These are phyloP conservation scores for Trifolium subterraneum DNA, from an alignment of 306 rosid genomes.

Conservation along the genomic window DNA sequence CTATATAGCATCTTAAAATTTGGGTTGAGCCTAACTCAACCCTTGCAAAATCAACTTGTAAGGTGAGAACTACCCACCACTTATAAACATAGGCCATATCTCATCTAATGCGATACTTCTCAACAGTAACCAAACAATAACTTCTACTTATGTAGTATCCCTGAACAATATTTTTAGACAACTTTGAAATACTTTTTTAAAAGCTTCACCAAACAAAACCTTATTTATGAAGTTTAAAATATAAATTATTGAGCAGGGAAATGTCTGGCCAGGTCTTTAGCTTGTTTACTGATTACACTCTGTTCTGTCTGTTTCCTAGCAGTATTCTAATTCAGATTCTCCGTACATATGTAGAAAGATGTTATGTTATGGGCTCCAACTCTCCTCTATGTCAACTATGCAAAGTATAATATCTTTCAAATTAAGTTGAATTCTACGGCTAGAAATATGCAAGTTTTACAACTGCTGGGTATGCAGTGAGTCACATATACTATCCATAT, in stretches of 20 bases:
- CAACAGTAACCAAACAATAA: not conserved
- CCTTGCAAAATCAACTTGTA: not conserved
- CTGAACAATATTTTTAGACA: not conserved
- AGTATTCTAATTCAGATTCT: not conserved
- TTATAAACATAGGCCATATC: too few relatives aligned
- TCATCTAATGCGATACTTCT: too few relatives aligned
- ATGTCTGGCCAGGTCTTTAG: not conserved
- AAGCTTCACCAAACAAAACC: not conserved
- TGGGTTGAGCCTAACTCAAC: not conserved
- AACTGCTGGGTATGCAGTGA: not conserved
- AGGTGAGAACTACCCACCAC: too few relatives aligned
- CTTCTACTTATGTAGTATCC: not conserved
- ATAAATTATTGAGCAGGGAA: not conserved
- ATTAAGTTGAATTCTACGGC: not conserved
- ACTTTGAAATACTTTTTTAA: not conserved
- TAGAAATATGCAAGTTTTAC: not conserved
- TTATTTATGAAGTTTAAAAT: not conserved
- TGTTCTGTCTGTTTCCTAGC: not conserved
- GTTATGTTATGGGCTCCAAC: not conserved
- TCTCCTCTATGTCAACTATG: slow-evolving; percentile 11
- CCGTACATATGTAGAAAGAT: not conserved
- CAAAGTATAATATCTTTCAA: slow-evolving; percentile 5
- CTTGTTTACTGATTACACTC: slow-evolving; percentile 1
- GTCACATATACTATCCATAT: not conserved
- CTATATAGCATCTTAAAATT: too few relatives aligned